Evolutionary conservation across 305 asterid genomes (phyloP), one percentile per base, ranked within the genome.

Genomic region (Solanum hybrid): DNA sequence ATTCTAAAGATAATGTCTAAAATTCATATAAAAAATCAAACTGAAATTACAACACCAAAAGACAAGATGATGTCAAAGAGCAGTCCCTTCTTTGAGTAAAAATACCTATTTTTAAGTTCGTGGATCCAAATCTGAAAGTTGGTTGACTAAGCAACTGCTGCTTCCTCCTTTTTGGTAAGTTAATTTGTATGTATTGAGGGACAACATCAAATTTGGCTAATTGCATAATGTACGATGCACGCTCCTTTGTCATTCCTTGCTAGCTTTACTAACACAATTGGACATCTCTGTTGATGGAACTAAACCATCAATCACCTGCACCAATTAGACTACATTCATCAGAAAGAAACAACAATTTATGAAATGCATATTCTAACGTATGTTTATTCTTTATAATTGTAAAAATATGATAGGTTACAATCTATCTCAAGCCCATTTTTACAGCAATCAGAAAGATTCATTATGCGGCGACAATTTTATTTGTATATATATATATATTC

Each of bases 231-330:
- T 97, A 97, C 18, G 99, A 97, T 79, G 99, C 99, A 11, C 97
- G 95, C 2, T 98, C 98, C 91, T 97, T 96, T 29, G 99, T 96
- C 99, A 95, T 96, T 42, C 57, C 88, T 98, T n/a, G n/a, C n/a
- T n/a, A n/a, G 36, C 1, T 42, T 97, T 95, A 87, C 99, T 96
- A 39, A 97, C 99, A 9, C 96, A 97, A 92, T 95, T 98, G 93
- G 95, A 96, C 99, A 96, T 96, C 95, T 96, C 99, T 11, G 98
- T 98, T 2, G 96, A 94, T 26, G 99, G 99, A 92, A 96, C 98
- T 89, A 94, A 86, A 9, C 98, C 94, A 91, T 97, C 98, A 29
- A 96, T 99, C 89, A 96, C 98, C 99, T 97, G 94, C 88, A 88
- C 80, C 64, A 85, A 73, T 40, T 14, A 28, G 6, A 36, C 9